Conservation (phyloP, 306 rosid genomes). For the Dalbergia cultrata region DNA sequence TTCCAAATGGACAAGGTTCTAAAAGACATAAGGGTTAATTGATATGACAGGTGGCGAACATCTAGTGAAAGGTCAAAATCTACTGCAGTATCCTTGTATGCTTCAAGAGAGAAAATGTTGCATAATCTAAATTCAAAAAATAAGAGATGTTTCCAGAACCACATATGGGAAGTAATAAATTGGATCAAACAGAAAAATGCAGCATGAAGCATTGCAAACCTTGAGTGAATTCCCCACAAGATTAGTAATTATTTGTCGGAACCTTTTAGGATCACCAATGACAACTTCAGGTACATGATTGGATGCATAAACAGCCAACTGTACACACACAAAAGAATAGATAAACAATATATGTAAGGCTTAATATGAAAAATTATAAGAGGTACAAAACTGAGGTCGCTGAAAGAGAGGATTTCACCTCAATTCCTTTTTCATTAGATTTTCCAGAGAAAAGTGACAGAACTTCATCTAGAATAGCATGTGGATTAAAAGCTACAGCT, state of each 20-base stretch:
- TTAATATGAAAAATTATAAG: constrained; percentile 25
- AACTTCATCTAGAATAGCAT: constrained; percentile 80
- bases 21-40: no score
- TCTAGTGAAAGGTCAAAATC: no score
- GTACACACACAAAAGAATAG: constrained; percentile 54
- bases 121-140: not conserved
- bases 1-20: no score
- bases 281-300: constrained; percentile 76
- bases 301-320: constrained; percentile 95
- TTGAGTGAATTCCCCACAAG: constrained; percentile 91
- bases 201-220: constrained; percentile 59
- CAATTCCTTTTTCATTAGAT: constrained; percentile 77
- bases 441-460: constrained; percentile 75
- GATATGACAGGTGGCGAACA: no score
- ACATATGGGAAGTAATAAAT: constrained; percentile 1
- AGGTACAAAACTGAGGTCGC: constrained; percentile 39
- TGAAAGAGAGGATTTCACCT: constrained; percentile 62
- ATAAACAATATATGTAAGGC: constrained; percentile 41
- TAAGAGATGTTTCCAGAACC: constrained; percentile 9
- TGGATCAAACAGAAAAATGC: constrained; percentile 18
- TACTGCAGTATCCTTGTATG: no score
- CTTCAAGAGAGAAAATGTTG: no score
- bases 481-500: constrained; percentile 82
- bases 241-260: constrained; percentile 88
- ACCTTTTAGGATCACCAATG: constrained; percentile 90